Evolutionary conservation across 2,329 filamentous ascomycete genomes (phyloP), one percentile per base, ranked within the genome.

Genomic region (Xylariomycetidae sp.): DNA sequence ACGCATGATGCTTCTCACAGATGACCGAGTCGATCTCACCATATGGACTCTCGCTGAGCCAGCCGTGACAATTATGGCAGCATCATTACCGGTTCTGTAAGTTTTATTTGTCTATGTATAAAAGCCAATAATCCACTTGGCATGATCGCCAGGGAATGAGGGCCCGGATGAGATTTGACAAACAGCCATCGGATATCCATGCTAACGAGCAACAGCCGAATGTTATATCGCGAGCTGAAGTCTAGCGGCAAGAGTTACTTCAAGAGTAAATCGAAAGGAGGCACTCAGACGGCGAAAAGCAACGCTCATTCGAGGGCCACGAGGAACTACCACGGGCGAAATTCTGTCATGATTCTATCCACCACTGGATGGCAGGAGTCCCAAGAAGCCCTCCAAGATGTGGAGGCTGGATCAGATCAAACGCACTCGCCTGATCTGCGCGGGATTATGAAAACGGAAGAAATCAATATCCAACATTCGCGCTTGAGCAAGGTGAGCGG

Each of bases 1-100:
- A 19, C 18, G 9, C 5, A 25, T 28, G 5, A 12, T 18, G 16
- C 3, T 22, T 16, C 13, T n/a, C n/a, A n/a, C 23, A 37, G 34
- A 54, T 19, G 57, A 55, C 13, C 53, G 57, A 5, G 49, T 58
- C 10, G 57, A 61, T 33, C 38, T 61, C 4, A 59, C 55, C 1
- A 61, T 61, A 5, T 61, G 57, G 57, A 59, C 56, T 2, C 20
- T 61, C 20, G 47, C 54, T 1, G 57, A 61, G 22, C 57, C 57
- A 4, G 56, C 57, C 2, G 56, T 49, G 1, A 59, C 57, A 1
- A 61, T 61, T 31, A 61, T 61, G 57, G 57, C 57, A 7, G 45
- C 59, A 2, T 59, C 47, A 1, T 55, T 60, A 15, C 57, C 57
- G 1, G 44, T 60, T 3, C 26, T 61, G 56, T 59, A 40, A 38